Percentiles rank a stretch among this genome's conserved stretches.
Evolutionary conservation across 2,329 filamentous ascomycete species (phyloP).

Genomic region (Zymoseptoria tritici): DNA sequence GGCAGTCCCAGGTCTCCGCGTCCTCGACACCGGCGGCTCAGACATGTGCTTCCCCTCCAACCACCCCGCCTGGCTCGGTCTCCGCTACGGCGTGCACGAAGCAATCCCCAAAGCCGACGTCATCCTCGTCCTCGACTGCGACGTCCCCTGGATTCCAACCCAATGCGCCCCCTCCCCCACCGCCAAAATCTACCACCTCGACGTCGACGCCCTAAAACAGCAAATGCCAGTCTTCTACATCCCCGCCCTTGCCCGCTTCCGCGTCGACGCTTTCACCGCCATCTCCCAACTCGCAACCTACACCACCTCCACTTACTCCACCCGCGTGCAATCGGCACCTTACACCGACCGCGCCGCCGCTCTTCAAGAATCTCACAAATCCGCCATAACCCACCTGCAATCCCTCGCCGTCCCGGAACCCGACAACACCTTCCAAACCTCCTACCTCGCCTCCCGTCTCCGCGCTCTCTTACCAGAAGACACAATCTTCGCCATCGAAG

Average conservation of each 20-base stretch:
- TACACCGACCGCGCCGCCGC: slow-evolving; percentile 43
- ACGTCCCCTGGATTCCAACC: slow-evolving; percentile 90
- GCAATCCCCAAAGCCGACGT: slow-evolving; percentile 70
- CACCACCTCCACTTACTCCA: slow-evolving; percentile 45
- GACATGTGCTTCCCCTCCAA: slow-evolving; percentile 75
- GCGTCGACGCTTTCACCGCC: slow-evolving; percentile 46
- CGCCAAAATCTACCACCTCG: slow-evolving; percentile 57
- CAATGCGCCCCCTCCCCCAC: slow-evolving; percentile 52
- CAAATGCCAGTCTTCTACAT: slow-evolving; percentile 54
- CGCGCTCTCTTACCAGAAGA: slow-evolving; percentile 52
- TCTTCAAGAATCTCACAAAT: slow-evolving; percentile 51
- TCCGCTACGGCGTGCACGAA: slow-evolving; percentile 68
- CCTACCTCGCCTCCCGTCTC: slow-evolving; percentile 49
- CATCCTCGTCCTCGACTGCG: slow-evolving; percentile 79
- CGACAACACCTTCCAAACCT: slow-evolving; percentile 56
- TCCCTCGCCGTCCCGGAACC: slow-evolving; percentile 50
- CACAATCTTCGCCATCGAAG: slow-evolving; percentile 70
- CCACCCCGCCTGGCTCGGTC: slow-evolving; percentile 52
- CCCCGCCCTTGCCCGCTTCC: slow-evolving; percentile 45
- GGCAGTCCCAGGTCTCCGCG: slow-evolving; percentile 59
- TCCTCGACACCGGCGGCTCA: slow-evolving; percentile 68
- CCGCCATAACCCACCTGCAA: slow-evolving; percentile 54
- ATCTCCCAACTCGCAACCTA: slow-evolving; percentile 47
- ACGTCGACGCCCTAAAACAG: slow-evolving; percentile 59
- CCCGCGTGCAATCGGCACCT: slow-evolving; percentile 28